Conservation (phyloP, 257 asterid genomes). For the Solanum chaucha region DNA sequence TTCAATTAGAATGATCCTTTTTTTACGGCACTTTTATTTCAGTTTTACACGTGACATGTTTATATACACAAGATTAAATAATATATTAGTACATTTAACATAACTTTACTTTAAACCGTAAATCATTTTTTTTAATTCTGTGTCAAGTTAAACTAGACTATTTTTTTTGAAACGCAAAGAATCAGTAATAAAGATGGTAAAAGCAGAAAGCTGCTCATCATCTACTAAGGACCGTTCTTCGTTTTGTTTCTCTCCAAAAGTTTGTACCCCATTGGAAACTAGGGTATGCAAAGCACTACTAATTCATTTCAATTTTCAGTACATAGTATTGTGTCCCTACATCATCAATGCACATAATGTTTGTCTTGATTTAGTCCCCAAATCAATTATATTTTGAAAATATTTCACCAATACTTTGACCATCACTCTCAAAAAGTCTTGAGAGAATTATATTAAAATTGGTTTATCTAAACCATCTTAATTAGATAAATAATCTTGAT, state of each 20-base stretch:
- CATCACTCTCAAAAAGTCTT: not conserved
- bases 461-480: not conserved
- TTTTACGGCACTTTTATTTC: not conserved
- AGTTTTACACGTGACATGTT: not conserved
- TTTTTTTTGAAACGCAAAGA: fast-evolving
- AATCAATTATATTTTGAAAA: not conserved
- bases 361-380: not conserved
- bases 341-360: not conserved
- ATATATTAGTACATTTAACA: not conserved
- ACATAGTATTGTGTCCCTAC: not conserved
- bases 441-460: not conserved
- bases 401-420: not conserved
- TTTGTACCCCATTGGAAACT: not conserved
- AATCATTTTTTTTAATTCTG: no score
- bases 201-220: constrained; percentile 2
- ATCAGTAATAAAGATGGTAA: not conserved
- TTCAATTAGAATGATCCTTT: no score
- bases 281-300: constrained; percentile 2
- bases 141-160: no score
- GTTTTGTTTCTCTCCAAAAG: not conserved
- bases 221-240: constrained; percentile 1
- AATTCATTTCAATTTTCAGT: not conserved
- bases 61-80: no score
- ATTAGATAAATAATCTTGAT: not conserved
- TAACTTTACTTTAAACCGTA: no score